Conservation (phyloP, 805 yeast species). For the Myxozyma nipponensis region DNA sequence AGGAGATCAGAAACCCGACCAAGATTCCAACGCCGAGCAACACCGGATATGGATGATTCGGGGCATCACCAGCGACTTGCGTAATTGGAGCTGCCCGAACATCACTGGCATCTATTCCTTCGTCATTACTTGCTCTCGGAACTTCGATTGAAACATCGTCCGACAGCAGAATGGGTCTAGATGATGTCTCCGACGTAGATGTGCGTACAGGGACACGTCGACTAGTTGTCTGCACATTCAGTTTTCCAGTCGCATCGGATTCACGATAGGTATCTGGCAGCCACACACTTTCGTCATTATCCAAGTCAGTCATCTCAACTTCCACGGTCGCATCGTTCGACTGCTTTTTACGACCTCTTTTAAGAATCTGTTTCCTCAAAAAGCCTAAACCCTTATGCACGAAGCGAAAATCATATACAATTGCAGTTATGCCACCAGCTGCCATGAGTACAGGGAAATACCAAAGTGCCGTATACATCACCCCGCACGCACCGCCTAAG, state of each 20-base stretch:
- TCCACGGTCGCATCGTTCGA: slow-evolving; percentile 1
- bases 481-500: slow-evolving; percentile 19
- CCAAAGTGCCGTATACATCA: slow-evolving; percentile 23
- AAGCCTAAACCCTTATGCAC: neutral
- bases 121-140: neutral
- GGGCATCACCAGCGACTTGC: neutral
- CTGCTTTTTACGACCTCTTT: slow-evolving; percentile 3
- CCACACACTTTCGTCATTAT: slow-evolving; percentile 15
- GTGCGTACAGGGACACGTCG: slow-evolving; percentile 1
- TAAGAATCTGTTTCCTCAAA: neutral
- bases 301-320: slow-evolving; percentile 3
- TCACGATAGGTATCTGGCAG: slow-evolving; percentile 17
- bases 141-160: slow-evolving; percentile 1
- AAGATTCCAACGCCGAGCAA: slow-evolving; percentile 16
- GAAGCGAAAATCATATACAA: slow-evolving; percentile 13
- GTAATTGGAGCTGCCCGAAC: slow-evolving; percentile 10
- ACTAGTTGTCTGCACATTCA: neutral
- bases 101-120: slow-evolving; percentile 16
- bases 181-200: neutral
- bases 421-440: slow-evolving; percentile 15
- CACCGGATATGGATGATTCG: slow-evolving; percentile 10
- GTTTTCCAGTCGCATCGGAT: slow-evolving; percentile 1
- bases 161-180: neutral
- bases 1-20: slow-evolving; percentile 10
- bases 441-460: slow-evolving; percentile 25